These are phyloP conservation scores for Cyberlindnera mississippiensis DNA, from an alignment of 805 yeast species.

Conservation along the genomic window DNA sequence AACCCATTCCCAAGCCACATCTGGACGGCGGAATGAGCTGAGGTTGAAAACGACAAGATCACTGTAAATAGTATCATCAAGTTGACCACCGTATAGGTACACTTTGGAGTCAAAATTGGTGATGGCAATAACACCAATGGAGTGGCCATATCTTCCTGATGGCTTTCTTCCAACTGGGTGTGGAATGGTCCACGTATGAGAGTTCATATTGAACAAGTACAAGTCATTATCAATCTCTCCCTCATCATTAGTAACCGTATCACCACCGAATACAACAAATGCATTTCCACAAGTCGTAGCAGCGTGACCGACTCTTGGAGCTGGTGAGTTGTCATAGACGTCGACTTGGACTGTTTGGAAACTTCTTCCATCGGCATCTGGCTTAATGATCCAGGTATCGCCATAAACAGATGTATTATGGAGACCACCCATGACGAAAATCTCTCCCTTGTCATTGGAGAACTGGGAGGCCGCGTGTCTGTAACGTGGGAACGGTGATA, in stretches of 20 bases:
- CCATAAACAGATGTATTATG: constrained; percentile 91
- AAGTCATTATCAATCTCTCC: constrained; percentile 86
- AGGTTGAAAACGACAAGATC: constrained; percentile 86
- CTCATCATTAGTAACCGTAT: constrained; percentile 73
- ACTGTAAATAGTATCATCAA: constrained; percentile 75
- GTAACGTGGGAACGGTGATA: constrained; percentile 91
- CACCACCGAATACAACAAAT: constrained; percentile 94
- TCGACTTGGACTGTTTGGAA: constrained; percentile 52
- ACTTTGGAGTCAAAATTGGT: constrained; percentile 55
- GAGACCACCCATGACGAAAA: constrained; percentile 91
- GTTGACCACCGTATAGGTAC: constrained; percentile 92
- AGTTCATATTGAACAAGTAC: constrained; percentile 78
- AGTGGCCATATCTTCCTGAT: constrained; percentile 91
- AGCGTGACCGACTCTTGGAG: constrained; percentile 96
- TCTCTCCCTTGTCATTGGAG: constrained; percentile 74
- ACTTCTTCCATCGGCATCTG: constrained; percentile 31
- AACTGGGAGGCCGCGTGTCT: constrained; percentile 83
- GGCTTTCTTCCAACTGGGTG: constrained; percentile 75
- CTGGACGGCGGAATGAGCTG: constrained; percentile 77
- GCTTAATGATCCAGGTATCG: constrained; percentile 87
- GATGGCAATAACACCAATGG: constrained; percentile 70
- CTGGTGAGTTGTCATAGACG: constrained; percentile 77
- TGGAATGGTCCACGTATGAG: constrained; percentile 77
- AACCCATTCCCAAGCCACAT: constrained; percentile 79
- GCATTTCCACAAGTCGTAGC: constrained; percentile 92